phyloP scores from a whole-genome alignment of 2,329 filamentous ascomycete species.

The Colletotrichum ledebouriae region DNA sequence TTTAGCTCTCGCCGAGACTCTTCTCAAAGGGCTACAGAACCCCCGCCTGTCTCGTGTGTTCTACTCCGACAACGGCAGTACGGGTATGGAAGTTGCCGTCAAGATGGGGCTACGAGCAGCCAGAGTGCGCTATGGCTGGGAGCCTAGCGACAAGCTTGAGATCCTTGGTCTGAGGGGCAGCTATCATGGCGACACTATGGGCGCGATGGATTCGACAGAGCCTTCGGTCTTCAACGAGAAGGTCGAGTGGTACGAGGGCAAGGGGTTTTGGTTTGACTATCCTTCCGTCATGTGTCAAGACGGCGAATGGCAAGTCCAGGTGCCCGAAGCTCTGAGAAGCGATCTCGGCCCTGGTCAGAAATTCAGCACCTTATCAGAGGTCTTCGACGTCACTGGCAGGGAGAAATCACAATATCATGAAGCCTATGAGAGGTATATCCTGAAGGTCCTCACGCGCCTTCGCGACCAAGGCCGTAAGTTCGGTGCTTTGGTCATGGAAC shows the following conservation, averaged over 20 bases:
- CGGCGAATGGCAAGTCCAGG: conserved; percentile 75
- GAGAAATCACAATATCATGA: conserved; percentile 58
- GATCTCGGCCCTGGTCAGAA: conserved; percentile 59
- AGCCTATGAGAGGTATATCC: conserved; percentile 73
- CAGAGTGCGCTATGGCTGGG: conserved; percentile 75
- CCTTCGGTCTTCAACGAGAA: conserved; percentile 84
- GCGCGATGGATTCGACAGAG: conserved; percentile 88
- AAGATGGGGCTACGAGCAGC: conserved; percentile 87
- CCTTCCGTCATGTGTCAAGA: conserved; percentile 76
- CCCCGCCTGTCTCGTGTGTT: conserved; percentile 79
- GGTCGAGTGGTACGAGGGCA: conserved; percentile 87
- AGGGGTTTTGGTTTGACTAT: conserved; percentile 85
- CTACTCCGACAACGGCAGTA: conserved; percentile 87
- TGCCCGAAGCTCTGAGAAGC: conserved; percentile 63
- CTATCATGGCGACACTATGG: conserved; percentile 91
- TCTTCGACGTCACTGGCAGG: conserved; percentile 72
- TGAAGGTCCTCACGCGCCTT: conserved; percentile 64
- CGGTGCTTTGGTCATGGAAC: conserved; percentile 84
- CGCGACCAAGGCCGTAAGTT: conserved; percentile 73
- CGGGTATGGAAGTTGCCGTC: conserved; percentile 84
- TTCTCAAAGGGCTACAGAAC: conserved; percentile 73
- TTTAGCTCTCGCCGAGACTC: conserved; percentile 73
- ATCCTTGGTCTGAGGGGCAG: conserved; percentile 83
- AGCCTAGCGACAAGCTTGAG: conserved; percentile 68
- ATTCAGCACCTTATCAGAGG: conserved; percentile 63